phyloP scores from a whole-genome alignment of 345 rosid species.

The Brassica incana region DNA sequence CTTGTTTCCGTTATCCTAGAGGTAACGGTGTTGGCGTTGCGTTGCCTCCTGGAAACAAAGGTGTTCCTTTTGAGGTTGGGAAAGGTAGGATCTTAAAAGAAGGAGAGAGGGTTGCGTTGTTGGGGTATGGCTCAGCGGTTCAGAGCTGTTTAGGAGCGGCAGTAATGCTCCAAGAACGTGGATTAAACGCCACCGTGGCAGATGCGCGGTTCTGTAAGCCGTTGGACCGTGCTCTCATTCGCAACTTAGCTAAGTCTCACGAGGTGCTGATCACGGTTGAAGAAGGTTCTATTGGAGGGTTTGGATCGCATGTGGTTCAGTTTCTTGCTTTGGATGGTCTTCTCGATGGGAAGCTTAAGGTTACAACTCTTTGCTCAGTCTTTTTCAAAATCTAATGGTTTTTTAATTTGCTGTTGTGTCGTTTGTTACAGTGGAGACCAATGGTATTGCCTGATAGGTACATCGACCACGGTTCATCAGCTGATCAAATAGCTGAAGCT shows the following conservation, averaged over 20 bases:
- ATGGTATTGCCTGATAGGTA: conserved; percentile 81
- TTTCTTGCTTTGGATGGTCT: conserved; percentile 89
- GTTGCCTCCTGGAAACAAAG: conserved; percentile 81
- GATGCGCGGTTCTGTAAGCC: conserved; percentile 97
- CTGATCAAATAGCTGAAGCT: conserved; percentile 69
- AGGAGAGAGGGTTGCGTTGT: conserved; percentile 86
- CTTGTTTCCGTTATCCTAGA: conserved; percentile 96
- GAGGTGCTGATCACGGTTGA: conserved; percentile 85
- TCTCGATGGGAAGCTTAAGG: conserved; percentile 89
- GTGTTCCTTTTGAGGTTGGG: conserved; percentile 83
- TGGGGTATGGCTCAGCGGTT: conserved; percentile 89
- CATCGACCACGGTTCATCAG: conserved; percentile 92
- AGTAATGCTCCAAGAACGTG: conserved; percentile 50
- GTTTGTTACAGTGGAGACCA: conserved; percentile 84
- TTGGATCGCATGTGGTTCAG: conserved; percentile 94
- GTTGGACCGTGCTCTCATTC: conserved; percentile 69
- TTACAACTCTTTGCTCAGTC: background rate
- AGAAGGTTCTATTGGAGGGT: conserved; percentile 97
- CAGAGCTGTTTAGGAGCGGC: conserved; percentile 89
- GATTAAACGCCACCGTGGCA: conserved; percentile 65
- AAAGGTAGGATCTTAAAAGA: conserved; percentile 74
- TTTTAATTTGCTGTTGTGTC: background rate
- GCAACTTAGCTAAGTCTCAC: conserved; percentile 78
- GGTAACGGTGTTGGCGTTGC: conserved; percentile 88
- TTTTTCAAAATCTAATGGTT: background rate